phyloP scores from a whole-genome alignment of 805 yeast genomes.

The Cyberlindnera misumaiensis region DNA sequence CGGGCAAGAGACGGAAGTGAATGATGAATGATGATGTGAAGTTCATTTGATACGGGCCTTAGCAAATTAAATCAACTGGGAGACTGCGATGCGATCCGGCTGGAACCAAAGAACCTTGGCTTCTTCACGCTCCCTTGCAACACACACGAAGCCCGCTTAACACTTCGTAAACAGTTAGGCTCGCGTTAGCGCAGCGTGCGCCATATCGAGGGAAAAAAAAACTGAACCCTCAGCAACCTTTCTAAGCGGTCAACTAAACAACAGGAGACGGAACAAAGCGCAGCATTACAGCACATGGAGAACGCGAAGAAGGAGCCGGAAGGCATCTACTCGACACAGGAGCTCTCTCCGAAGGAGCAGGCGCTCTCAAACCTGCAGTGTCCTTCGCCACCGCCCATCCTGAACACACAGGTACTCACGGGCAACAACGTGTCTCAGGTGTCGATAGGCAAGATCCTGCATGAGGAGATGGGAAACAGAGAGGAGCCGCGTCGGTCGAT shows the following conservation, averaged over 20 bases:
- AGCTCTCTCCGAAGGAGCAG: constrained; percentile 41
- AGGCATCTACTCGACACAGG: constrained; percentile 1
- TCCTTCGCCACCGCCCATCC: constrained; percentile 70
- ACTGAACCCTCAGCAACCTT: too few species aligned
- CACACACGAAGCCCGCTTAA: too few species aligned
- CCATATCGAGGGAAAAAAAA: too few species aligned
- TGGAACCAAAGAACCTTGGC: too few species aligned
- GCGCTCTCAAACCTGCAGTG: constrained; percentile 55
- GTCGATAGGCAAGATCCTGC: constrained; percentile 20
- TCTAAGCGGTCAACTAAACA: too few species aligned
- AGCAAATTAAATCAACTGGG: too few species aligned
- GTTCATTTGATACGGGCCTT: too few species aligned
- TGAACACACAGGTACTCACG: constrained; percentile 28
- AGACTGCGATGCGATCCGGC: too few species aligned
- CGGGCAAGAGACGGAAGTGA: constrained; percentile 35
- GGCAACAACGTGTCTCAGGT: constrained; percentile 21
- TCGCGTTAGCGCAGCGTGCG: too few species aligned
- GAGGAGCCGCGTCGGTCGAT: too few species aligned
- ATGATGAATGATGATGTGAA: background rate
- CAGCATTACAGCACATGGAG: background rate
- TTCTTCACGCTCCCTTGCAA: too few species aligned
- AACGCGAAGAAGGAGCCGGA: background rate
- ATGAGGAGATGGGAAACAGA: constrained; percentile 7
- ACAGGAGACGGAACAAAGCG: background rate
- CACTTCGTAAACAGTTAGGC: too few species aligned